phyloP scores from a whole-genome alignment of 352 stramenopile genomes.

The Pythium insidiosum region DNA sequence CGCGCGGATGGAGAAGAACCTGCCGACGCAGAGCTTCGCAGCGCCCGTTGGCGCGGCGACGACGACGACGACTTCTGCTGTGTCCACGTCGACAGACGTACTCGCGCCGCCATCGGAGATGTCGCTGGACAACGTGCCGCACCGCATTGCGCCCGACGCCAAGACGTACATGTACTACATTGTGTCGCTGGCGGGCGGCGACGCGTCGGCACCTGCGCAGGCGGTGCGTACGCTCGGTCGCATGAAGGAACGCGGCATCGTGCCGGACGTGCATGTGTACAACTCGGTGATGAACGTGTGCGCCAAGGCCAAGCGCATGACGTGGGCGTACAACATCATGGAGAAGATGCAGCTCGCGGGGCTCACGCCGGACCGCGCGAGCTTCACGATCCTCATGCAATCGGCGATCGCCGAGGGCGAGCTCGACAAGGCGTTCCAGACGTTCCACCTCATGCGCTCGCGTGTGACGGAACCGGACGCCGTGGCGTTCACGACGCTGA shows the following conservation, averaged over 20 bases:
- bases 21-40: slow-evolving; percentile 8
- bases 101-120: slow-evolving; percentile 17
- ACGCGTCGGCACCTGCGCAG: slow-evolving; percentile 29
- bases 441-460: slow-evolving; percentile 77
- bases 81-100: too few relatives aligned
- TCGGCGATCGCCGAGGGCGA: slow-evolving; percentile 62
- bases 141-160: slow-evolving; percentile 34
- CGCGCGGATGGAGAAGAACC: slow-evolving; percentile 63
- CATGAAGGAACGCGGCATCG: slow-evolving; percentile 71
- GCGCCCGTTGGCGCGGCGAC: neutral
- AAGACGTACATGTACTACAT: slow-evolving; percentile 79
- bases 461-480: slow-evolving; percentile 62
- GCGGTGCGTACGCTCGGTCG: slow-evolving; percentile 65
- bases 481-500: slow-evolving; percentile 61
- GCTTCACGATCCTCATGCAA: slow-evolving; percentile 79
- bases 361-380: slow-evolving; percentile 48
- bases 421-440: slow-evolving; percentile 77
- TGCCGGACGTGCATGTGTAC: slow-evolving; percentile 48
- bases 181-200: slow-evolving; percentile 35
- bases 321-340: slow-evolving; percentile 82
- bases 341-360: slow-evolving; percentile 80
- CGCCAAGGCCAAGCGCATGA: slow-evolving; percentile 42
- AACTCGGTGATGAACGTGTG: slow-evolving; percentile 85
- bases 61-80: neutral
- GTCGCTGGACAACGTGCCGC: slow-evolving; percentile 36